Evolutionary conservation across 1,139 yeast species (phyloP).

Genomic region (Geotrichum citri-aurantii): DNA sequence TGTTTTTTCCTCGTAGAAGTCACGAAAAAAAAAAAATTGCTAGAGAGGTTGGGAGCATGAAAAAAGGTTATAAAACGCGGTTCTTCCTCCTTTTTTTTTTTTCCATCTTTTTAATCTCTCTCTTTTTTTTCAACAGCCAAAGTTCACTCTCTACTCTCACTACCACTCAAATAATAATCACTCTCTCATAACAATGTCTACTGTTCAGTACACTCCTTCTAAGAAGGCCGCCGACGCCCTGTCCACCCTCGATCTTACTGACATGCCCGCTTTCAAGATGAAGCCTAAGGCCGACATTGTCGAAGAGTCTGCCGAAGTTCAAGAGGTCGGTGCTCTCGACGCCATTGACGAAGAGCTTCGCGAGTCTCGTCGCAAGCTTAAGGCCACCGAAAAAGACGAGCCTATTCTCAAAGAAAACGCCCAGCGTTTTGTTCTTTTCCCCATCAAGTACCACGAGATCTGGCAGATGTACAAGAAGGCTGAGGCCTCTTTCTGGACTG

Average conservation of each 20-base stretch:
- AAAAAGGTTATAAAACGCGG: not conserved
- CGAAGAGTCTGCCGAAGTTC: conserved; percentile 6
- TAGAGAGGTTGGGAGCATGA: not conserved
- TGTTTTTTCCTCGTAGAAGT: not conserved
- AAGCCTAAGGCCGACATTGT: conserved; percentile 18
- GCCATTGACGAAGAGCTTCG: conserved; percentile 24
- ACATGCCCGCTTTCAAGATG: conserved; percentile 25
- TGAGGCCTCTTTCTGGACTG: conserved; percentile 99
- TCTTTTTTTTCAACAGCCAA: not conserved
- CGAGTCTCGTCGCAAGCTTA: conserved; percentile 42
- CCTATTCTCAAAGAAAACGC: conserved; percentile 83
- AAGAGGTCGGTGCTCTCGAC: conserved; percentile 11
- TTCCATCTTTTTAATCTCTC: too few species aligned
- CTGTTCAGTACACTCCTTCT: conserved; percentile 37
- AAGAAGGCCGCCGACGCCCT: conserved; percentile 38
- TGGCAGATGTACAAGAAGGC: conserved; percentile 99
- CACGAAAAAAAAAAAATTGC: not conserved
- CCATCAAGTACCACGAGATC: conserved; percentile 94
- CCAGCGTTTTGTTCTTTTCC: conserved; percentile 90
- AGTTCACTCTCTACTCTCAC: not conserved
- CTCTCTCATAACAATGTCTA: conserved; percentile 16
- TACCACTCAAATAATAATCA: not conserved
- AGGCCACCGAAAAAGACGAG: conserved; percentile 78
- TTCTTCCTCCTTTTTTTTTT: not conserved
- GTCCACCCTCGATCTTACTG: conserved; percentile 31